Percentiles rank a stretch among this genome's conserved stretches.
These are phyloP conservation scores for Acacia confusa DNA, from an alignment of 306 rosid genomes.

Conservation along the genomic window DNA sequence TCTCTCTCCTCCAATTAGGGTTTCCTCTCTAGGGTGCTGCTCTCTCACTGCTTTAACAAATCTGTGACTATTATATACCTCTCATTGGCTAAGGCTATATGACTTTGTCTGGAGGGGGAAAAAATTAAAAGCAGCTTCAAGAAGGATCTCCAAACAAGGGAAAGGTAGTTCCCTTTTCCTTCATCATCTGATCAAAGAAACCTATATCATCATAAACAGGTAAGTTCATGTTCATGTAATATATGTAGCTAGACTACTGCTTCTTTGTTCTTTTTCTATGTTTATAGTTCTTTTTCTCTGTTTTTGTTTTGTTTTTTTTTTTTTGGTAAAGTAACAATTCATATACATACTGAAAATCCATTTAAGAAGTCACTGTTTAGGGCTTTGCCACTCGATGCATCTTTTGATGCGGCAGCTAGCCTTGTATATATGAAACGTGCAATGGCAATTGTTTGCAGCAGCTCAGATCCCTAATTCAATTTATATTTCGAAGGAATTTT, in stretches of 20 bases:
- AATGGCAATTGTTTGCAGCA: conserved; percentile 27
- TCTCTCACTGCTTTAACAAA: conserved; percentile 30
- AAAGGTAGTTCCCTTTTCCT: conserved; percentile 53
- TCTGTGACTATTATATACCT: conserved; percentile 40
- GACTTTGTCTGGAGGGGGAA: conserved; percentile 36
- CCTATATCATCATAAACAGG: conserved; percentile 61
- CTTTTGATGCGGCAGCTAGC: not conserved
- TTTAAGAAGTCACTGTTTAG: conserved; percentile 31
- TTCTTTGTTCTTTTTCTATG: conserved; percentile 37
- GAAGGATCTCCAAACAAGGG: conserved; percentile 44
- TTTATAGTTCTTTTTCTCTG: conserved; percentile 35
- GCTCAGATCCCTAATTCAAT: conserved; percentile 33
- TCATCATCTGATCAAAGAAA: conserved; percentile 55
- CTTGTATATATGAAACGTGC: conserved; percentile 10
- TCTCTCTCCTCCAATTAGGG: conserved; percentile 55
- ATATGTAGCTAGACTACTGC: conserved; percentile 20
- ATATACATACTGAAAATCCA: conserved; percentile 22
- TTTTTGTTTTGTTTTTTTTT: conserved; percentile 36
- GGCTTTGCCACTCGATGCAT: conserved; percentile 33
- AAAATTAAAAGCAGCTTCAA: conserved; percentile 40
- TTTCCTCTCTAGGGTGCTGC: conserved; percentile 46
- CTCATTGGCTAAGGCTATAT: conserved; percentile 44
- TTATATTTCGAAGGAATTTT: conserved; percentile 26
- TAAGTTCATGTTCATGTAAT: conserved; percentile 41
- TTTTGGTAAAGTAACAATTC: conserved; percentile 30